A percentile compares a stretch with the other conserved stretches of the same genome.
Conservation (phyloP, 331 rosid genomes). For the Saraca asoca region DNA sequence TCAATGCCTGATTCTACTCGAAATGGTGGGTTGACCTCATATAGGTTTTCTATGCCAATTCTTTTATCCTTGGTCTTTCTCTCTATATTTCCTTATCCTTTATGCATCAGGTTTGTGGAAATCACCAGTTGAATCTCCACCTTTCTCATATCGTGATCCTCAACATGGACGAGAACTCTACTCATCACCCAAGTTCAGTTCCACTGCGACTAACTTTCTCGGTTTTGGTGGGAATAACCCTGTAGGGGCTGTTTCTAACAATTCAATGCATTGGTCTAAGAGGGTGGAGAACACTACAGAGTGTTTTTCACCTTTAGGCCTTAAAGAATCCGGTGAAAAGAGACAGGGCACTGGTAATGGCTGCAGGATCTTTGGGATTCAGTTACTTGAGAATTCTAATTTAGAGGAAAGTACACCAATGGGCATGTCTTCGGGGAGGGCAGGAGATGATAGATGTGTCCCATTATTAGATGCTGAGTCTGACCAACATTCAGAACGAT, state of each 20-base stretch:
- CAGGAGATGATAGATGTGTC: conserved; percentile 47
- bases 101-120: conserved; percentile 71
- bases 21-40: conserved; percentile 51
- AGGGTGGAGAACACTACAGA: conserved; percentile 62
- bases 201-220: conserved; percentile 56
- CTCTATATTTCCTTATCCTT: conserved; percentile 14
- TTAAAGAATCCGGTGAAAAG: conserved; percentile 66
- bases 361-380: conserved; percentile 85
- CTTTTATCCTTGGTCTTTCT: conserved; percentile 25
- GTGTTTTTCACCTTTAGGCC: conserved; percentile 57
- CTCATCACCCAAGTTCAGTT: conserved; percentile 62
- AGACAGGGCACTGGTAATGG: conserved; percentile 72
- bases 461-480: conserved; percentile 72
- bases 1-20: conserved; percentile 62
- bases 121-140: conserved; percentile 63
- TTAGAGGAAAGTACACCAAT: conserved; percentile 59
- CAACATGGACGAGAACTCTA: conserved; percentile 68
- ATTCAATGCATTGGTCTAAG: conserved; percentile 65
- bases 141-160: conserved; percentile 62
- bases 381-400: conserved; percentile 64
- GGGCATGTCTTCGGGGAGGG: conserved; percentile 50
- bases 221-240: conserved; percentile 71
- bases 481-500: conserved; percentile 86
- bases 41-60: conserved; percentile 4
- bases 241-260: conserved; percentile 60